Evolutionary conservation across 768 basidiomycete species (phyloP), one percentile per base, ranked within the genome.

Genomic region (Podaxis mareebaensis): DNA sequence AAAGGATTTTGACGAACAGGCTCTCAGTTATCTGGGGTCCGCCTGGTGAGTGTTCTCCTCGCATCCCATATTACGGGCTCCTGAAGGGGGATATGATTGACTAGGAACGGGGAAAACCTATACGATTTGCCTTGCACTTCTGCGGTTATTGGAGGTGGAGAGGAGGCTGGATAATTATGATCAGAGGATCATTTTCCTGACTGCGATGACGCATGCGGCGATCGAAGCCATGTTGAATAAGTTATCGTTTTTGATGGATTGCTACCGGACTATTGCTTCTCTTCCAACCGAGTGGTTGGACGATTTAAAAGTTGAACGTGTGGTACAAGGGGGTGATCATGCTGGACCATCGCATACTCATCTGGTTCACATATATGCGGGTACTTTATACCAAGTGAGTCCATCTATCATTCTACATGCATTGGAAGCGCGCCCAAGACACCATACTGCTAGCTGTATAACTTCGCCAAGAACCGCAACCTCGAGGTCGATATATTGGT

Each of bases 101-200:
- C 30, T 65, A 81, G 83, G 83, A 4, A 83, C 82, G 6, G 83
- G 83, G 5, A 84, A 84, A 70, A 84, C 82, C 6, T 79, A 84
- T 64, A 84, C 82, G 0, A 76, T 83, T 33, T 77, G 83, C 2
- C 67, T 83, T 7, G 81, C 81, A 2, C 70, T 83, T 10, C 67
- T 83, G 5, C 78, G 83, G 30, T 73, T 83, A 17, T 69, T 83
- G 10, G 80, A 83, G 55, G 76, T 77, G 0, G 75, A 81, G 52
- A 69, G 73, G 42, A 71, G 73, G 39, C 71, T 71, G 11, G 71
- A 70, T 36, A 71, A 72, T 17, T 71, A 61, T 13, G 66, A 68
- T 46, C 71, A 71, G 4, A 78, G 75, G 60, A 74, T 81, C 44
- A 70, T 83, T 2, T 82, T 83, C 61, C 71, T 85, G 42, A 83